Evolutionary conservation across 768 basidiomycete genomes (phyloP).

Genomic region (Lactarius hengduanensis): DNA sequence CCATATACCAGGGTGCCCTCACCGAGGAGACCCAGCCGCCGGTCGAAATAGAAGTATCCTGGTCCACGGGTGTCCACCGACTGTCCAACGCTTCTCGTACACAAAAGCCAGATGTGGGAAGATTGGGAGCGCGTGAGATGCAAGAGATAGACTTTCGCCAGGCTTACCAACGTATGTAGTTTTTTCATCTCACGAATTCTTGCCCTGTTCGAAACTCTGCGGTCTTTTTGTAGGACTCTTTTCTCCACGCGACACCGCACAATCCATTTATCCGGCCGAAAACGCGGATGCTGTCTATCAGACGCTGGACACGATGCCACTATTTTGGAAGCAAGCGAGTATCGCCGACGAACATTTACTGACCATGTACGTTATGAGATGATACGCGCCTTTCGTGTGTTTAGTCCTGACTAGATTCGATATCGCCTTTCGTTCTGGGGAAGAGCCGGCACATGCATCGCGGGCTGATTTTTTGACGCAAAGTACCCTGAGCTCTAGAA

Average conservation of each 20-base stretch:
- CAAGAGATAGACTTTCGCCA: constrained; percentile 49
- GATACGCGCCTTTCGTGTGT: constrained; percentile 3
- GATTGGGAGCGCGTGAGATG: constrained; percentile 46
- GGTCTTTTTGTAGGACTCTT: constrained; percentile 29
- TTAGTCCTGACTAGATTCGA: constrained; percentile 51
- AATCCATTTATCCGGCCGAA: constrained; percentile 30
- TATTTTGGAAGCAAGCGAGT: constrained; percentile 55
- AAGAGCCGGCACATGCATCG: constrained; percentile 43
- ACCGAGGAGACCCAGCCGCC: neutral
- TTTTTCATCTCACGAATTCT: neutral
- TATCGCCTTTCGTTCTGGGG: constrained; percentile 53
- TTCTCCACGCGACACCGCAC: constrained; percentile 11
- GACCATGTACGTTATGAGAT: constrained; percentile 49
- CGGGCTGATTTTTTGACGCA: constrained; percentile 61
- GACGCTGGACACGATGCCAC: constrained; percentile 52
- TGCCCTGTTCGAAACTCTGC: neutral
- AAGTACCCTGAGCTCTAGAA: constrained; percentile 48
- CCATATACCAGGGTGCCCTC: constrained; percentile 20
- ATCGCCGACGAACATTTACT: constrained; percentile 51
- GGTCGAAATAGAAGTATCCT: neutral
- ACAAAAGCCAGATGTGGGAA: constrained; percentile 34
- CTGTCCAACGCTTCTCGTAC: constrained; percentile 1
- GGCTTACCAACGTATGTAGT: constrained; percentile 54
- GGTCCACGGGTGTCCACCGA: constrained; percentile 14
- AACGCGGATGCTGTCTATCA: constrained; percentile 45